Conservation (phyloP, 306 rosid genomes). For the Aeschynomene evenia region DNA sequence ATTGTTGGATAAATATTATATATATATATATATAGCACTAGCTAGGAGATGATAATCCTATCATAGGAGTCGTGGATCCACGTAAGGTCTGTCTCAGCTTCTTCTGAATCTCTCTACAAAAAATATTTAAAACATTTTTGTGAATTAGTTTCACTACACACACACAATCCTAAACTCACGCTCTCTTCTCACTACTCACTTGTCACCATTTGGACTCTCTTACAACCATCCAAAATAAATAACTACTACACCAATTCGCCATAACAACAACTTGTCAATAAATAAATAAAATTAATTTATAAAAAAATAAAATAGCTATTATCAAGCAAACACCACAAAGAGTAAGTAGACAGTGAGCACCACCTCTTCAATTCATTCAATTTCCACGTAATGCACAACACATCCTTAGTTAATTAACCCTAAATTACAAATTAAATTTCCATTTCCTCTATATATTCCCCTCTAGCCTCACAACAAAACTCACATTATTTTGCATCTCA, state of each 20-base stretch:
- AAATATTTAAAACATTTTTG: too few species aligned
- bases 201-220: not conserved
- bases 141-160: not conserved
- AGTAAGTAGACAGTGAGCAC: too few species aligned
- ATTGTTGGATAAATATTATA: too few species aligned
- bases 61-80: conserved; percentile 15
- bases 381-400: too few species aligned
- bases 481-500: conserved; percentile 25
- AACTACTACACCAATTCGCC: not conserved
- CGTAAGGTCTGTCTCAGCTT: conserved; percentile 25
- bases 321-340: not conserved
- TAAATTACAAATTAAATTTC: too few species aligned
- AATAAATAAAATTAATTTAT: too few species aligned
- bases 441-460: not conserved
- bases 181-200: not conserved
- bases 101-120: not conserved
- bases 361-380: too few species aligned
- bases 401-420: not conserved
- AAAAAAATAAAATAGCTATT: not conserved
- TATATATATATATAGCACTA: too few species aligned
- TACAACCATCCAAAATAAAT: not conserved
- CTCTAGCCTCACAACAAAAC: not conserved
- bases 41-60: not conserved
- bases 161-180: conserved; percentile 12
- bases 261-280: not conserved